Base-by-base conservation (phyloP, 306 rosid genomes). In the Lotus japonicus region DNA sequence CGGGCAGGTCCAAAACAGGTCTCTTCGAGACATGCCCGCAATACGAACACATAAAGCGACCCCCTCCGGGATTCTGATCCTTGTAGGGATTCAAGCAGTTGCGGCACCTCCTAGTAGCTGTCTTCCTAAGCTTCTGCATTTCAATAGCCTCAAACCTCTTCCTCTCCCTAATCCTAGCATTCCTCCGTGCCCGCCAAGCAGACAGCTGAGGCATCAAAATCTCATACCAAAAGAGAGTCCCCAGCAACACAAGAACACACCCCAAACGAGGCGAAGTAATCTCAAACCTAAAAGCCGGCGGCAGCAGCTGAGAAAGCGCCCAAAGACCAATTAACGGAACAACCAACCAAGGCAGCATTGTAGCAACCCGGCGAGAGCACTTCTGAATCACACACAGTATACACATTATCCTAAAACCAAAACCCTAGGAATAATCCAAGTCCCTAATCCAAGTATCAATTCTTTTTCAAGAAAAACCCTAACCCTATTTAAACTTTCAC, bases 321-420 rank as follows among this genome's bases (percentile, higher is more conserved):
- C 99, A 95, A 2, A 95, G 79, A 60, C 95, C 96, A 76, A 90
- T 90, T 18, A 95, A 79, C 7, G 99, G 99, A 79, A 95, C 81
- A 73, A 95, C 96, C 82, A 95, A 88, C 99, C 99, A 95, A 78
- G 99, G 99, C 46, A 95, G 95, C 99, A 90, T 87, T 23, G 96
- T 87, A 54, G 99, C 99, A 58, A 90, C 96, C 97, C 92, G 92
- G 88, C 99, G 99, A 88, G 97, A 95, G 89, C 95, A 95, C 99
- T 95, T 95, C 87, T 95, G 99, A 84, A 95, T 95, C 67, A 95
- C 97, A 79, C 99, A 95, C 49, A 95, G 96, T 87, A 95, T 95
- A 88, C 99, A 95, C 99, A 95, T 95, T 90, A 88, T 95, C 88
- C 89, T 85, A 88, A 78, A 88, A 14, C 43, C 58, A 43, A 41